Base-by-base conservation (phyloP, 1,284 basidiomycete species). In the Prillingera fragicola region DNA sequence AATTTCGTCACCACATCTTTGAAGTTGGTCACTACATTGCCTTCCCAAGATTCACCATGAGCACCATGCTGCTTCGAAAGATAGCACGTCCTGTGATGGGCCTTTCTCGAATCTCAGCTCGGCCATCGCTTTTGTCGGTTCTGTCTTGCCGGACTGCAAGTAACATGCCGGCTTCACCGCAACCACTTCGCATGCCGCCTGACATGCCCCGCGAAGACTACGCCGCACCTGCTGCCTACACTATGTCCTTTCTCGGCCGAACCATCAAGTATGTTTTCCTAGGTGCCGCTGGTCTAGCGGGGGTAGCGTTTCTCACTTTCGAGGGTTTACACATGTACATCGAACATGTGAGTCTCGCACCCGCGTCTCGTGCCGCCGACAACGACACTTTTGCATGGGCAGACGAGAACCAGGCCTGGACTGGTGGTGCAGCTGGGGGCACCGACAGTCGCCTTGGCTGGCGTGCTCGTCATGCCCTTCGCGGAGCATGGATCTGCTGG, bases 401-500 rank as follows among this genome's bases (percentile, higher is more conserved):
- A 56, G 62, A 75, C 9, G 83, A 87, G 48, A 75, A 75, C 26
- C 81, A 82, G 47, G 74, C 75, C 33, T 89, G 86, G 86, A 78
- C 83, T 2, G 84, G 84, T n/a, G 80, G 83, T 32, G 39, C 58
- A 7, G 62, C 50, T 17, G 84, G 83, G 8, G 87, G 87, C 29
- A 89, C 87, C 13, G 83, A 87, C 62, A 75, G 82, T 5, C 75
- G 72, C 8, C 74, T 90, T 3, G 83, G 85, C 1, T 77, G 78
- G 59, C 75, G 73, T 60, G 84, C 76, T 14, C 74, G 84, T 21
- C 80, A 84, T 63, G 77, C 79, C 15, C 71, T 87, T 0, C 79
- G 86, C 28, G 78, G 78, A 23, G 84, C 86, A 10, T 89, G 85
- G 85, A 81, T 84, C 68, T 79, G 80, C 5, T 78, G 81, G 55